A percentile compares a stretch with the other conserved stretches of the same genome.
phyloP scores from a whole-genome alignment of 2,329 filamentous ascomycete species.

The Colletotrichum echinochloae region DNA sequence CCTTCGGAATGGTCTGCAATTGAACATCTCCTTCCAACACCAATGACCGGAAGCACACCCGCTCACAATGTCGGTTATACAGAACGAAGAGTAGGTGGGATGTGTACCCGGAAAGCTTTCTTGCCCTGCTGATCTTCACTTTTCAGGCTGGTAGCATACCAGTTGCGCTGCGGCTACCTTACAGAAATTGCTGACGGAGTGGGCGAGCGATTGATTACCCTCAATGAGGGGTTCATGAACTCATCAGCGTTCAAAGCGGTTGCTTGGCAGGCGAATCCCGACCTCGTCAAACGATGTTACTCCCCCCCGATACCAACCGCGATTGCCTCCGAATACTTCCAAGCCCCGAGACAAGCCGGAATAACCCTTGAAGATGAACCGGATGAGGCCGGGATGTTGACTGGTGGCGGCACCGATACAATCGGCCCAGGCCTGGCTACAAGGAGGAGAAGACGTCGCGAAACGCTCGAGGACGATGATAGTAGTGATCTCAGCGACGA shows the following conservation, averaged over 20 bases:
- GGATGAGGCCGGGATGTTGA: slow-evolving; percentile 79
- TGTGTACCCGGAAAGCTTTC: not conserved
- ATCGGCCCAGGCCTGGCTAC: slow-evolving; percentile 75
- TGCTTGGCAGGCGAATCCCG: slow-evolving; percentile 80
- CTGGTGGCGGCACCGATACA: slow-evolving; percentile 75
- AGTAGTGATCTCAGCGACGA: slow-evolving; percentile 88
- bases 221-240: slow-evolving; percentile 83
- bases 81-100: slow-evolving; percentile 56
- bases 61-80: slow-evolving; percentile 56
- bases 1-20: slow-evolving; percentile 27
- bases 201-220: slow-evolving; percentile 83
- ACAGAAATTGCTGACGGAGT: slow-evolving; percentile 85
- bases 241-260: slow-evolving; percentile 85
- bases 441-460: slow-evolving; percentile 73
- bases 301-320: slow-evolving; percentile 88
- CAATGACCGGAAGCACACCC: slow-evolving; percentile 28
- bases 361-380: slow-evolving; percentile 77
- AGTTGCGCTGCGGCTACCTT: slow-evolving; percentile 83
- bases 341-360: slow-evolving; percentile 72
- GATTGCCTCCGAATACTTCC: slow-evolving; percentile 86
- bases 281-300: slow-evolving; percentile 84
- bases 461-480: slow-evolving; percentile 86
- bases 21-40: slow-evolving; percentile 18
- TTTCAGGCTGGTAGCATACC: slow-evolving; percentile 81
- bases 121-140: not conserved